Evolutionary conservation across 768 basidiomycete species (phyloP), one percentile per base, ranked within the genome.

Genomic region (Russula emetica): DNA sequence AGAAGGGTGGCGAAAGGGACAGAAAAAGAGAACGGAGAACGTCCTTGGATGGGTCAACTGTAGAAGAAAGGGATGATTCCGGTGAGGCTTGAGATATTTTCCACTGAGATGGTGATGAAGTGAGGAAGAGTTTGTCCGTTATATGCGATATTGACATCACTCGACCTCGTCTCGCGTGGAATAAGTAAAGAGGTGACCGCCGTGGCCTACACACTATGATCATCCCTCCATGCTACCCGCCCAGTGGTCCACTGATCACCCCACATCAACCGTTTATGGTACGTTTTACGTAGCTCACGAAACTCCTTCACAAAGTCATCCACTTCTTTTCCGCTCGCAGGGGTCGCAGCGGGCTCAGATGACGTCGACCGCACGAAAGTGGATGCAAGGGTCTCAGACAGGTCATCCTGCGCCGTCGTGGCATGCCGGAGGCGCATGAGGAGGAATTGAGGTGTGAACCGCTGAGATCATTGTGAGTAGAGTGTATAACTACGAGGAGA

Each of bases 231-330:
- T 32, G 82, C 80, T 8, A 98, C 93, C 69, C 92, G 87, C 2
- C 91, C 92, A 38, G 83, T 80, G 1, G 85, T 79, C 93, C 95
- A 98, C 69, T 87, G 80, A 71, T 94, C 90, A 20, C 85, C 84
- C 90, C 92, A 97, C 72, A 96, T 86, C 2, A 86, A 86, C 20
- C 95, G 81, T 75, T 96, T 97, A 74, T 98, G 95, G 74, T 94
- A 98, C n/a, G 82, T 80, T 76, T 92, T 95, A 67, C 96, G 77
- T 45, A 85, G 73, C 57, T 94, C 92, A 71, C 88, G 92, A 77
- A 95, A 97, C 69, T 92, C 85, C 69, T 79, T 86, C 58, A 97
- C 83, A 67, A 98, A 98, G 50, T 88, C 85, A 63, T 97, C 94
- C 26, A 94, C 82, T 38, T 90, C 90, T 67, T 78, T 78, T 45